Evolutionary conservation across 2,329 filamentous ascomycete genomes (phyloP), one percentile per base, ranked within the genome.

Genomic region (Onygenales sp.): DNA sequence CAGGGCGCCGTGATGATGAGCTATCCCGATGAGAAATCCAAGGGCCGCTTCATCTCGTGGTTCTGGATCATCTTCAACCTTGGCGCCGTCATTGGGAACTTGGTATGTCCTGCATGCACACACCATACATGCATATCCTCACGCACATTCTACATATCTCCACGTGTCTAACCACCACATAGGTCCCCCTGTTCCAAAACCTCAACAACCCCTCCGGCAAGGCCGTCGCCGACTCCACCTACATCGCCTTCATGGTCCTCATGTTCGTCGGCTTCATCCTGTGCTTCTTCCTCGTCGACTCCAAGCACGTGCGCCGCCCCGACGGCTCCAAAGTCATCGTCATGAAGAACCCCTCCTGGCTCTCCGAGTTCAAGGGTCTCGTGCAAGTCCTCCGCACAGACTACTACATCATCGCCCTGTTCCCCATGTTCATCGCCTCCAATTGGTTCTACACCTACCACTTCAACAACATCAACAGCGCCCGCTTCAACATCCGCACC

Each of bases 41-140:
- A 95, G 77, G 91, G 91, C 44, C 84, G 85, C 55, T 95, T 90
- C 69, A 95, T 95, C 67, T 87, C 87, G 56, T 84, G 83, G 74
- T 95, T 95, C 73, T 95, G 91, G 91, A 84, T 90, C 68, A 94
- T 96, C 64, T 96, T 95, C 78, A 95, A 95, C 71, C 70, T 91
- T 55, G 91, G 91, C 61, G 90, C 84, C 62, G 90, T 95, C 56
- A 88, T 96, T 68, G 91, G 91, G 57, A 83, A 85, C 63, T 66
- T 84, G 74, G 80, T 82, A 70, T 67, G 77, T 67, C 53, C 53
- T 32, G 21, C 36, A 32, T 50, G 3, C 21, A 21, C n/a, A 4
- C 34, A 48, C 34, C 39, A 59, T 7, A 54, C 36, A 14, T 14
- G 33, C 49, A 32, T 14, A 9, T 39, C 13, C 33, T 34, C 14